Conservation (phyloP, 495 filamentous ascomycete species). For the Daldinia loculata region DNA sequence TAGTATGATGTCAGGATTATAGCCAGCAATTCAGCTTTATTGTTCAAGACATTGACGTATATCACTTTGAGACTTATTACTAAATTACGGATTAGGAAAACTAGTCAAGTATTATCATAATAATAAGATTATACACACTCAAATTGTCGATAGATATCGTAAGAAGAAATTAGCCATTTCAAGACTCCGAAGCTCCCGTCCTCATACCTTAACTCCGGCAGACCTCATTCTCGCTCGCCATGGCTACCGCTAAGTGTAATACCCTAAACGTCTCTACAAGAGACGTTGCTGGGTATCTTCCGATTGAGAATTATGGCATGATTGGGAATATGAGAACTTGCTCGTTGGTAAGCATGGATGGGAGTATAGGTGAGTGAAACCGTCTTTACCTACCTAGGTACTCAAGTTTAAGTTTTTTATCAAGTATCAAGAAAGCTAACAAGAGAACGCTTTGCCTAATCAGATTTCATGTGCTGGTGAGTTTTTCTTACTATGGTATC, state of each 20-base stretch:
- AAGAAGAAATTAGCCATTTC: slow-evolving; percentile 1
- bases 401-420: neutral
- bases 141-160: neutral
- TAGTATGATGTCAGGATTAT: slow-evolving; percentile 36
- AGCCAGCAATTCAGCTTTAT: slow-evolving; percentile 9
- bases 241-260: slow-evolving; percentile 37
- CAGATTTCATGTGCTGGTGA: slow-evolving; percentile 79
- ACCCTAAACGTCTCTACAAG: slow-evolving; percentile 44
- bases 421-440: slow-evolving; percentile 9
- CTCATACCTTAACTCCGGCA: neutral
- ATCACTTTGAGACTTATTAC: neutral
- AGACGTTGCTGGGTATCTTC: slow-evolving; percentile 59
- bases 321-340: slow-evolving; percentile 83
- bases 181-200: neutral
- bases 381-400: neutral
- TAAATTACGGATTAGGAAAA: slow-evolving; percentile 3
- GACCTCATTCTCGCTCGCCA: slow-evolving; percentile 5
- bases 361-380: slow-evolving; percentile 57
- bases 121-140: neutral
- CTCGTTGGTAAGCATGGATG: slow-evolving; percentile 74
- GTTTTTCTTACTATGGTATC: slow-evolving; percentile 27
- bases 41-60: slow-evolving; percentile 9
- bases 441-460: neutral
- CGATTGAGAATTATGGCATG: slow-evolving; percentile 79
- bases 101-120: neutral